phyloP scores from a whole-genome alignment of 768 basidiomycete species.

The Suillus fuscotomentosus region DNA sequence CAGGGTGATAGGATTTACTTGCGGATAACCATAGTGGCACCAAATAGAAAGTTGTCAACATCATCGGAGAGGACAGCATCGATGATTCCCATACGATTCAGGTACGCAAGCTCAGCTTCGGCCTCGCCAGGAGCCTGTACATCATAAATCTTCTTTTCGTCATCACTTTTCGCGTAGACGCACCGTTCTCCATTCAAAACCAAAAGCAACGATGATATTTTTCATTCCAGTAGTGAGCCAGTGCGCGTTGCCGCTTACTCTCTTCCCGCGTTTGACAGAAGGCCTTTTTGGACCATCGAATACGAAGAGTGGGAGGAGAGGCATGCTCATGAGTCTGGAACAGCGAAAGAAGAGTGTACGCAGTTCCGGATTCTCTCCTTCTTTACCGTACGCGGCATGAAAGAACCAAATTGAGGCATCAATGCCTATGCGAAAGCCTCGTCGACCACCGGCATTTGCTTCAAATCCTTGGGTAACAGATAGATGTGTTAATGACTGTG shows the following conservation, averaged over 20 bases:
- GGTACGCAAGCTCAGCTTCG: slow-evolving; percentile 88
- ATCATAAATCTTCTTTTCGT: slow-evolving; percentile 28
- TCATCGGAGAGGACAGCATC: slow-evolving; percentile 92
- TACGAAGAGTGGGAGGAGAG: slow-evolving; percentile 86
- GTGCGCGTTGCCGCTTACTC: slow-evolving; percentile 57
- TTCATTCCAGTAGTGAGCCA: slow-evolving; percentile 78
- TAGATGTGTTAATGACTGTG: slow-evolving; percentile 74
- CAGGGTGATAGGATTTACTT: slow-evolving; percentile 49
- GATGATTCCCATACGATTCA: slow-evolving; percentile 78
- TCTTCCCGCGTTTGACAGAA: slow-evolving; percentile 74
- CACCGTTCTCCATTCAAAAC: slow-evolving; percentile 74
- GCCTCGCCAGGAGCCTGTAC: slow-evolving; percentile 88
- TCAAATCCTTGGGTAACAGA: slow-evolving; percentile 75
- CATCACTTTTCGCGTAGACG: slow-evolving; percentile 19
- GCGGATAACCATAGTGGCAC: slow-evolving; percentile 78
- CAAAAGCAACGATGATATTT: slow-evolving; percentile 74
- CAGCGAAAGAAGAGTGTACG: slow-evolving; percentile 86
- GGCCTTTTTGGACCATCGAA: slow-evolving; percentile 91
- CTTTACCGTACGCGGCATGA: slow-evolving; percentile 64
- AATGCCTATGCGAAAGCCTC: slow-evolving; percentile 83
- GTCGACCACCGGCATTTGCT: slow-evolving; percentile 56
- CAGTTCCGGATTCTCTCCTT: slow-evolving; percentile 86
- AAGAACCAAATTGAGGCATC: slow-evolving; percentile 85
- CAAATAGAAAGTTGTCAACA: slow-evolving; percentile 90
- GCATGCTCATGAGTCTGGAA: slow-evolving; percentile 69